These are phyloP conservation scores for Colletotrichum lupini DNA, from an alignment of 2,329 filamentous ascomycete species.

Conservation along the genomic window DNA sequence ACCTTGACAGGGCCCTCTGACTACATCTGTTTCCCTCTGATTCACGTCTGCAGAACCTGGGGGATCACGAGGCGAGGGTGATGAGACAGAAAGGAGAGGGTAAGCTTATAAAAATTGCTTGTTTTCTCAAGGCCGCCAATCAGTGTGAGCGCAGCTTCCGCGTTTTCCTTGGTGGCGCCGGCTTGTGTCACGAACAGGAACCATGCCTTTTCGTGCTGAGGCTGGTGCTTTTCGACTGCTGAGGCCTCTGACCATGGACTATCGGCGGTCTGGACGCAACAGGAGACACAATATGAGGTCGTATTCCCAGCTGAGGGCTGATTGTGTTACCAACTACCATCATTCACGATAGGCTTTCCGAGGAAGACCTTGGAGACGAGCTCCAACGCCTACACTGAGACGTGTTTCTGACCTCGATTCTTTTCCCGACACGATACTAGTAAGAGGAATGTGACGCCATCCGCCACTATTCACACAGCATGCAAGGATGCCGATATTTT, in stretches of 20 bases:
- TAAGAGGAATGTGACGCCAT: background rate
- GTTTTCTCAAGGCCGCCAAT: constrained; percentile 15
- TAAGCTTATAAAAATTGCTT: constrained; percentile 22
- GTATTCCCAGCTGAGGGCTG: background rate
- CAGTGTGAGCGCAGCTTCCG: background rate
- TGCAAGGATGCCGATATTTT: background rate
- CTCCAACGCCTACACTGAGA: background rate
- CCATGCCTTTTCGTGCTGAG: constrained; percentile 20
- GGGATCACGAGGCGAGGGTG: constrained; percentile 6
- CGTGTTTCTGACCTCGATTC: background rate
- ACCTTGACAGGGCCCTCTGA: background rate
- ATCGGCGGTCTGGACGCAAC: no score
- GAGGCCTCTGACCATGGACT: background rate
- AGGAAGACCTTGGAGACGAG: background rate
- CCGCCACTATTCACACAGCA: constrained; percentile 14
- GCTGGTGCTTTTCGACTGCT: background rate
- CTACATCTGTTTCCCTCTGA: background rate
- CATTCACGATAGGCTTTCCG: background rate
- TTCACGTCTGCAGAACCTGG: background rate
- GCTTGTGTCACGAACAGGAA: constrained; percentile 15
- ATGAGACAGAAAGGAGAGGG: constrained; percentile 7
- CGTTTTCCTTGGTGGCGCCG: background rate
- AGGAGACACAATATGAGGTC: background rate
- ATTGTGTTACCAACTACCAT: background rate
- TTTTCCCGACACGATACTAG: background rate